Evolutionary conservation across 495 filamentous ascomycete genomes (phyloP).

Genomic region (Aspergillus nidulans): DNA sequence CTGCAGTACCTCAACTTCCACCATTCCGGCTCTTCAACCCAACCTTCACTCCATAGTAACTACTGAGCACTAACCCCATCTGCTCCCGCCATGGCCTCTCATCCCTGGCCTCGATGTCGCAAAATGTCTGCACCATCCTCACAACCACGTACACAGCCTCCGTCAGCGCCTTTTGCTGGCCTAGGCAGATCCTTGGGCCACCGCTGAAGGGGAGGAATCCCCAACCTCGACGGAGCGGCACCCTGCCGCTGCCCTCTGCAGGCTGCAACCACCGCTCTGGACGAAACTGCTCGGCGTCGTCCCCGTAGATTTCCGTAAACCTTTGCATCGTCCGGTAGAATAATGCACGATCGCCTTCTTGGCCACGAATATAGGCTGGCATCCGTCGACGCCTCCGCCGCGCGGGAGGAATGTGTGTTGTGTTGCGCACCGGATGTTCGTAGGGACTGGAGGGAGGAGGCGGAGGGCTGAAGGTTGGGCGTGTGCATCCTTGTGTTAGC

Average conservation of each 20-base stretch:
- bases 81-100: background rate
- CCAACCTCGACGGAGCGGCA: slow-evolving; percentile 39
- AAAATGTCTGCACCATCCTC: slow-evolving; percentile 58
- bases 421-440: slow-evolving; percentile 45
- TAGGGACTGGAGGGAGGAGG: slow-evolving; percentile 49
- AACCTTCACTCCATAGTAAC: background rate
- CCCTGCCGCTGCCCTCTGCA: slow-evolving; percentile 9
- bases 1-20: too few relatives aligned
- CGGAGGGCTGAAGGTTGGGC: slow-evolving; percentile 33
- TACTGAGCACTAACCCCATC: background rate
- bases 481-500: slow-evolving; percentile 7
- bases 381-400: slow-evolving; percentile 47
- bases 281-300: background rate
- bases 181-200: slow-evolving; percentile 75
- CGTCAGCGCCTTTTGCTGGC: slow-evolving; percentile 63
- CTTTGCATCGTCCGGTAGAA: slow-evolving; percentile 27
- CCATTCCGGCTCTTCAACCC: too few relatives aligned
- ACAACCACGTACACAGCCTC: slow-evolving; percentile 64
- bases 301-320: slow-evolving; percentile 28
- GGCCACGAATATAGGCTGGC: slow-evolving; percentile 39
- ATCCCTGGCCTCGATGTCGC: background rate
- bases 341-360: slow-evolving; percentile 30
- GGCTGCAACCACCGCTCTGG: slow-evolving; percentile 56
- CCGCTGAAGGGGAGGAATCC: slow-evolving; percentile 72
- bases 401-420: slow-evolving; percentile 45